Conservation (phyloP, 257 asterid species). For the Solanum commersonii region DNA sequence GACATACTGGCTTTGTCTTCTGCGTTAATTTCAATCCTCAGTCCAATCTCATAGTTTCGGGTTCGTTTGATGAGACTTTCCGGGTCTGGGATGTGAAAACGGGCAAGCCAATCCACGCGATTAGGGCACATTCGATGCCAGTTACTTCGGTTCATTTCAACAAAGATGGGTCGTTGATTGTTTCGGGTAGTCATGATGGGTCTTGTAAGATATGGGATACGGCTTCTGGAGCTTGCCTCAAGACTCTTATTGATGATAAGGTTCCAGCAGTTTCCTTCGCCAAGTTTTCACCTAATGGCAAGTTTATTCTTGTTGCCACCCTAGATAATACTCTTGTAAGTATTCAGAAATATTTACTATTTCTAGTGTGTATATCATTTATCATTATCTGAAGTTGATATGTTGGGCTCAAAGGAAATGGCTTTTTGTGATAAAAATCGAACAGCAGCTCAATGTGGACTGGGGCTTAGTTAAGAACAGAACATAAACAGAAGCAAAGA, state of each 20-base stretch:
- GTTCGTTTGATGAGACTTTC: conserved; percentile 75
- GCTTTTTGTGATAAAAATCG: background rate
- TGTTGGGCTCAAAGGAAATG: background rate
- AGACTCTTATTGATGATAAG: conserved; percentile 68
- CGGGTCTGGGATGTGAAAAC: conserved; percentile 86
- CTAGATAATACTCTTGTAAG: conserved; percentile 84
- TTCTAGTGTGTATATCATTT: background rate
- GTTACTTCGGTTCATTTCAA: conserved; percentile 77
- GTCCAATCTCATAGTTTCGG: conserved; percentile 68
- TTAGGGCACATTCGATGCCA: conserved; percentile 69
- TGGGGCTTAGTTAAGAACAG: background rate
- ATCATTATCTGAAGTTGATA: background rate
- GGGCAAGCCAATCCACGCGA: conserved; percentile 53
- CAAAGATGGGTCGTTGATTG: conserved; percentile 75
- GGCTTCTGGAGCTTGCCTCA: conserved; percentile 43
- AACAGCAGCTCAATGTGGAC: background rate
- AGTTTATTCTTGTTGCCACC: conserved; percentile 72
- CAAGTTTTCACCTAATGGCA: conserved; percentile 89
- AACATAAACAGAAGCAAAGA: background rate
- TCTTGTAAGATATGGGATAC: conserved; percentile 90
- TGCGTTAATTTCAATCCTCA: conserved; percentile 76
- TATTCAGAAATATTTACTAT: background rate
- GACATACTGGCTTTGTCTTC: conserved; percentile 64
- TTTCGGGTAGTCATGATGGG: conserved; percentile 82
- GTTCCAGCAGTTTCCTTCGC: conserved; percentile 61